Percentiles rank a stretch among this genome's conserved stretches.
Conservation (phyloP, 2,329 filamentous ascomycete genomes). For the Talaromyces sp. region DNA sequence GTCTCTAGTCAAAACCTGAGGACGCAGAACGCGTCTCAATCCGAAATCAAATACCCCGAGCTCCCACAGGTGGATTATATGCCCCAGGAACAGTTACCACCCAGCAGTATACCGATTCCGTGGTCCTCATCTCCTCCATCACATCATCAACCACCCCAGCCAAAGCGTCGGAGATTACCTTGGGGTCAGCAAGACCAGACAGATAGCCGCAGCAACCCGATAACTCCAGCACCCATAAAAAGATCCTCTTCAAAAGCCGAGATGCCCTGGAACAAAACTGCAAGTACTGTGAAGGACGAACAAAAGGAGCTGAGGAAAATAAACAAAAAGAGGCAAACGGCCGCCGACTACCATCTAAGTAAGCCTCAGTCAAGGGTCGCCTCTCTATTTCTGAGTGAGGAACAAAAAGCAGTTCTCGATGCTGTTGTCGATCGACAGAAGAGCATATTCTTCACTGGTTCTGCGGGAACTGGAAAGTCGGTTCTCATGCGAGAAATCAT, state of each 20-base stretch:
- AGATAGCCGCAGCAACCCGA: constrained; percentile 24
- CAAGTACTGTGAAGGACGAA: constrained; percentile 70
- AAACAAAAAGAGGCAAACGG: constrained; percentile 47
- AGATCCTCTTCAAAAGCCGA: constrained; percentile 39
- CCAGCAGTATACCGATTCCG: constrained; percentile 57
- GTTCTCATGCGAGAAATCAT: constrained; percentile 94
- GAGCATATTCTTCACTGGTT: constrained; percentile 97
- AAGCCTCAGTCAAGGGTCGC: constrained; percentile 38
- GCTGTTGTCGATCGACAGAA: constrained; percentile 73
- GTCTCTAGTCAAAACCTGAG: background rate
- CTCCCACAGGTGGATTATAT: constrained; percentile 26
- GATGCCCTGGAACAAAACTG: constrained; percentile 66
- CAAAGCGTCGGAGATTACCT: constrained; percentile 64
- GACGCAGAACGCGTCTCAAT: background rate
- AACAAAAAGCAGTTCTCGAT: constrained; percentile 78
- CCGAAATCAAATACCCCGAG: constrained; percentile 33
- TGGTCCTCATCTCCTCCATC: constrained; percentile 62
- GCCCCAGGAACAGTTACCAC: constrained; percentile 21
- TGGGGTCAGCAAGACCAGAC: constrained; percentile 40
- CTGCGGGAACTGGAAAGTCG: constrained; percentile 93
- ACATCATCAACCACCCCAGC: constrained; percentile 34
- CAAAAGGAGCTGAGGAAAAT: constrained; percentile 67
- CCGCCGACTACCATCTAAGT: constrained; percentile 38
- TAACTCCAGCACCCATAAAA: constrained; percentile 43
- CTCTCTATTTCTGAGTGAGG: constrained; percentile 69